Percentiles rank a stretch among this genome's conserved stretches.
Evolutionary conservation across 2,329 filamentous ascomycete genomes (phyloP).

Genomic region (Orbilia ellipsospora): DNA sequence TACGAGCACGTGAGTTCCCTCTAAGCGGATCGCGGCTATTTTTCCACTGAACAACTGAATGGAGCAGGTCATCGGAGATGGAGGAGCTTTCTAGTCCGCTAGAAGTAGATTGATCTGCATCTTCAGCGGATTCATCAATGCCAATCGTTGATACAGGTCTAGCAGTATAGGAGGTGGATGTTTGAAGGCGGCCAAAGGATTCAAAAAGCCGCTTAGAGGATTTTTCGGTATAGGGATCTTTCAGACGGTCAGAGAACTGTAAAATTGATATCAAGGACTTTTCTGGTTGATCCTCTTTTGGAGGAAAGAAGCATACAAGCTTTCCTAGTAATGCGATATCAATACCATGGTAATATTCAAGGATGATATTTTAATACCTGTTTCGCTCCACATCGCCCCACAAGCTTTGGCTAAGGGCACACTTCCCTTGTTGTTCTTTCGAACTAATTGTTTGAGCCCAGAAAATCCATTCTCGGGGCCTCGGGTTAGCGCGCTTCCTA

Average conservation of each 20-base stretch:
- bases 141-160: constrained; percentile 17
- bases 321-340: constrained; percentile 63
- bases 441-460: constrained; percentile 49
- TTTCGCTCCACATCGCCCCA: constrained; percentile 58
- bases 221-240: constrained; percentile 59
- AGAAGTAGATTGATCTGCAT: constrained; percentile 36
- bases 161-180: constrained; percentile 65
- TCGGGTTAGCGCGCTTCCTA: constrained; percentile 62
- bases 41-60: constrained; percentile 38
- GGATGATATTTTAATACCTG: constrained; percentile 21
- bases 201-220: constrained; percentile 69
- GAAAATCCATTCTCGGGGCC: constrained; percentile 31
- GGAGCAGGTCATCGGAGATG: constrained; percentile 35
- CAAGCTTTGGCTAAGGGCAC: constrained; percentile 72
- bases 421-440: constrained; percentile 67
- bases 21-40: constrained; percentile 24
- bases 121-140: constrained; percentile 32
- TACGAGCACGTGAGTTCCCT: constrained; percentile 28
- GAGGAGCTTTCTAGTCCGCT: constrained; percentile 41
- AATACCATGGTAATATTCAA: not conserved
- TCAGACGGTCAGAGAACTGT: constrained; percentile 65
- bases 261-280: constrained; percentile 68
- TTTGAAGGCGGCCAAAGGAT: constrained; percentile 71
- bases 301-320: constrained; percentile 75
- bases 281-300: constrained; percentile 71